These are phyloP conservation scores for Colletotrichum coccodes DNA, from an alignment of 2,329 filamentous ascomycete genomes.

Conservation along the genomic window DNA sequence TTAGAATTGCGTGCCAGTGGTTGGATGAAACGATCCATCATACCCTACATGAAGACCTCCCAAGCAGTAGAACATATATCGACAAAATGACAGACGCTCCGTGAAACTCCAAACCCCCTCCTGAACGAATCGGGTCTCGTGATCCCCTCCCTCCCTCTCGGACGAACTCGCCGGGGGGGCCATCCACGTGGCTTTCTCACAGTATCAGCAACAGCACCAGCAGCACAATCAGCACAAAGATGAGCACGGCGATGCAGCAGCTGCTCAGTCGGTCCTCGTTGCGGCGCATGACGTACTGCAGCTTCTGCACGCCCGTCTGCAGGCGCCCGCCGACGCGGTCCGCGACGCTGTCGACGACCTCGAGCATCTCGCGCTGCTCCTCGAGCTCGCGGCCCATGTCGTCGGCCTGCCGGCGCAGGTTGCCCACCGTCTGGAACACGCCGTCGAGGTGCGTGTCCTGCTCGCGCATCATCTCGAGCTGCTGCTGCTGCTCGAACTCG, in stretches of 20 bases:
- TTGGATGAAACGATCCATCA: constrained; percentile 18
- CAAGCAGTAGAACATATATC: neutral
- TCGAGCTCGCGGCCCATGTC: constrained; percentile 97
- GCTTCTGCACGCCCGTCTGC: constrained; percentile 86
- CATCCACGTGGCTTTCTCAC: no score
- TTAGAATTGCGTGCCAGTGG: constrained; percentile 17
- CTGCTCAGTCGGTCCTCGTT: constrained; percentile 92
- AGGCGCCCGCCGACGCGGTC: constrained; percentile 89
- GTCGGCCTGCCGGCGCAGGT: constrained; percentile 87
- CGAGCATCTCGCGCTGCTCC: constrained; percentile 90
- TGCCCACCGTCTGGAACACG: constrained; percentile 93
- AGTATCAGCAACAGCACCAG: constrained; percentile 80
- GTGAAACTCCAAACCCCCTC: constrained; percentile 18
- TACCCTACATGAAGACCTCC: neutral
- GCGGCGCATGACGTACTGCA: constrained; percentile 83
- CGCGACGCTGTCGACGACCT: constrained; percentile 84
- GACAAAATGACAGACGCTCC: constrained; percentile 12
- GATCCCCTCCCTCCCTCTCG: no score
- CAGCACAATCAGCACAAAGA: constrained; percentile 87
- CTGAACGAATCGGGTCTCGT: neutral
- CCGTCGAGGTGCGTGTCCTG: constrained; percentile 94
- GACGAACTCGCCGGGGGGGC: no score
- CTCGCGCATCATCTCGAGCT: constrained; percentile 90
- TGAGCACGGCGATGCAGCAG: constrained; percentile 90
- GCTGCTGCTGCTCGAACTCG: constrained; percentile 90